Evolutionary conservation across 192 early-diverging fungal genomes (phyloP), one percentile per base, ranked within the genome.

Genomic region (Coemansia aciculifera): DNA sequence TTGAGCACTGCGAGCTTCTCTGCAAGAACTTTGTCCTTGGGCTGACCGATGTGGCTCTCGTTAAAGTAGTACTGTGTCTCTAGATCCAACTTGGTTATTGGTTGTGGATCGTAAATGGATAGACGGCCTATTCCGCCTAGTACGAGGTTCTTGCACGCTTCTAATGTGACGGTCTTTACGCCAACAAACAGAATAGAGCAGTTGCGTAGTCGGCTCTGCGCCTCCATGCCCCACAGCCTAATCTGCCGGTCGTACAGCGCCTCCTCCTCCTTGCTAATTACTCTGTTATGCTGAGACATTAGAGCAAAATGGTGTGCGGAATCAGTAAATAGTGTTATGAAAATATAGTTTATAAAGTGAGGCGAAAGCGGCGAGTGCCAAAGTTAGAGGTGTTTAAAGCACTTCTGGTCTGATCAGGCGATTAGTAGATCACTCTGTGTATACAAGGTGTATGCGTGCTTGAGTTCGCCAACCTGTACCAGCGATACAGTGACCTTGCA

Each of bases 231-330:
- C 97, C 97, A 99, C 21, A 99, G 83, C 59, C 97, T 87, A 72
- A 99, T 99, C 85, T 99, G 97, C 27, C 97, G 85, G 86, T 99
- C 97, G 60, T 99, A 99, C 12, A 99, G 86, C 38, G 90, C 90
- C 8, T 91, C 94, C 70, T 98, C 97, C 40, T 97, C 97, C 82
- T 73, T 75, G 72, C 73, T 84, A 27, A 84, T 78, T 36, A 37
- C 63, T 61, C 59, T 3, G 34, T 61, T 40, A 3, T 7, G 19
- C 36, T 39, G 59, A 5, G 21, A 61, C 32, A 36, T 61, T 61
- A n/a, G 36, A 39, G n/a, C 11, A 24, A n/a, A 61, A 34, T 43
- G 3, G 15, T 11, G 23, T 12, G 34, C 6, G 39, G 29, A 39
- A 43, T 44, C 9, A 39, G 43, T 17, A n/a, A 62, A 40, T 11